phyloP scores from a whole-genome alignment of 139 green algal species.

The Volvox africanus region DNA sequence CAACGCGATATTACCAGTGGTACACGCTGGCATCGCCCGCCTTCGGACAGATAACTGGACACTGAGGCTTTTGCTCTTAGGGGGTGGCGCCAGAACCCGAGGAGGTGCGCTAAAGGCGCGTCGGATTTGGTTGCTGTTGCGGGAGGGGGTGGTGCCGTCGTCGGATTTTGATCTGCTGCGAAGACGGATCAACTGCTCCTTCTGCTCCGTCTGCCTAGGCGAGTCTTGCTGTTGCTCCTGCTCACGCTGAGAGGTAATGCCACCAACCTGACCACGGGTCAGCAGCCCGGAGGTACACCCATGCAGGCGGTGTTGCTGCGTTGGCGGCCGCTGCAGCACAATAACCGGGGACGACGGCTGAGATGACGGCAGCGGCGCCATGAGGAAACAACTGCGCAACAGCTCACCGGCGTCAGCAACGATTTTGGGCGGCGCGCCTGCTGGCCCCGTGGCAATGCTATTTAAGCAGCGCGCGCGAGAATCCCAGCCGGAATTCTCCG shows the following conservation, averaged over 20 bases:
- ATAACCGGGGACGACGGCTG: not conserved
- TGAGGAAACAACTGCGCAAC: slow-evolving; percentile 4
- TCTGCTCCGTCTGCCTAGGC: not conserved
- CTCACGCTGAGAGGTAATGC: no score
- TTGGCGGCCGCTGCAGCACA: not conserved
- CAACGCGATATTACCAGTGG: not conserved
- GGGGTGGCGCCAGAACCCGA: not conserved
- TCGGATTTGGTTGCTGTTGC: not conserved
- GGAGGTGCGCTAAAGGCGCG: no score
- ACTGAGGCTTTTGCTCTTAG: slow-evolving; percentile 2
- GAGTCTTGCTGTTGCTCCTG: no score
- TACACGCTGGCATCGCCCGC: not conserved
- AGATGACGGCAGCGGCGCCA: not conserved
- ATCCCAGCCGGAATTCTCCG: no score
- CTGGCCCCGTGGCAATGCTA: no score
- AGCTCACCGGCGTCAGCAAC: not conserved
- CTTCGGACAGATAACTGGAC: not conserved
- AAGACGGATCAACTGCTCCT: not conserved
- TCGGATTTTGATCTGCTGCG: not conserved
- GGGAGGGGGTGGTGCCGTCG: not conserved
- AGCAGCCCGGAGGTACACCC: no score
- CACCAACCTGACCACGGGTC: no score
- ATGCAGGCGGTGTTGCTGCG: not conserved
- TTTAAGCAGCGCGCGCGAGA: no score
- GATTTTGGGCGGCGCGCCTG: no score